Conservation (phyloP, 208 protist species). For the Acanthamoeba lenticulata region DNA sequence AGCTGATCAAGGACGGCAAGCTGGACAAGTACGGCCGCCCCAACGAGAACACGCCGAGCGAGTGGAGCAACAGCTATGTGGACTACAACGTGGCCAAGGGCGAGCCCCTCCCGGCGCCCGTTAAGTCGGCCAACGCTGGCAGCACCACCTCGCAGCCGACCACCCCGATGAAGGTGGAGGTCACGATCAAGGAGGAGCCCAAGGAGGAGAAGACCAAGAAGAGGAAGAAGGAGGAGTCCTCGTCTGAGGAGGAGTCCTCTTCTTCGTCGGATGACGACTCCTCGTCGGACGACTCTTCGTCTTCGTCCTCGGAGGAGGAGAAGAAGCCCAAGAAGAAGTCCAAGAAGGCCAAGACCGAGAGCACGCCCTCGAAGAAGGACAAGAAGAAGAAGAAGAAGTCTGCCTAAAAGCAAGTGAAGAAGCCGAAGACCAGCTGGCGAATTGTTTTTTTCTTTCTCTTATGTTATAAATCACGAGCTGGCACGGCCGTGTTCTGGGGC, state of each 20-base stretch:
- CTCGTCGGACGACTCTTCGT: not conserved
- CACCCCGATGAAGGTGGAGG: not conserved
- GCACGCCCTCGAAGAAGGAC: not conserved
- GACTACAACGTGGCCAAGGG: constrained; percentile 87
- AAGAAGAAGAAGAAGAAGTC: not conserved
- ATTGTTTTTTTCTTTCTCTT: not conserved
- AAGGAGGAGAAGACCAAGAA: not conserved
- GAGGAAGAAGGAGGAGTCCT: not conserved
- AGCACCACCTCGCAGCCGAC: too few relatives aligned
- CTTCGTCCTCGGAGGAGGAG: not conserved
- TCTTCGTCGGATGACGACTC: not conserved
- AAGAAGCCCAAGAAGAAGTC: constrained; percentile 47
- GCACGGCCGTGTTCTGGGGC: too few relatives aligned
- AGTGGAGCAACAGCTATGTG: constrained; percentile 94
- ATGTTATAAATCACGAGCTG: too few relatives aligned
- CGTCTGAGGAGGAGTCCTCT: not conserved
- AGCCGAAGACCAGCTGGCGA: not conserved
- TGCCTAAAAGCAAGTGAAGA: not conserved
- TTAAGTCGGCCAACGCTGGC: too few relatives aligned
- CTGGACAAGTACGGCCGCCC: constrained; percentile 98
- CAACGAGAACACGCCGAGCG: constrained; percentile 96
- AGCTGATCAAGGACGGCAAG: constrained; percentile 96
- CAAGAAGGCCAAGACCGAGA: not conserved
- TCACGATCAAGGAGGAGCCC: not conserved
- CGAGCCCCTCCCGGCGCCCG: not conserved